Evolutionary conservation across 106 monocot genomes (phyloP).

Genomic region (Dioscorea alata): DNA sequence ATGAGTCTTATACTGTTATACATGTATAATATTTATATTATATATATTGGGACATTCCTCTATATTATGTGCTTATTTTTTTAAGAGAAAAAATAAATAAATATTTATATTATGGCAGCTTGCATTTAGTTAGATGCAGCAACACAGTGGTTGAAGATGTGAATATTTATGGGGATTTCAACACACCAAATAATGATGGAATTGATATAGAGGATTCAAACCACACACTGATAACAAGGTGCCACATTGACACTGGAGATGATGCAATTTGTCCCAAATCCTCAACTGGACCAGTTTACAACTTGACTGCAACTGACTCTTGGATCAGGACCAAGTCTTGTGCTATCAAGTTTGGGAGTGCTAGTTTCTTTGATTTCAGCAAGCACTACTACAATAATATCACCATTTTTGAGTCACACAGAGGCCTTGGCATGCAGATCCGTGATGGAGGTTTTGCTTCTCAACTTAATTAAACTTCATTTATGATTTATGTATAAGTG

Average conservation of each 20-base stretch:
- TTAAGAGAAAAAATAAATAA: no score
- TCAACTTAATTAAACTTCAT: neutral
- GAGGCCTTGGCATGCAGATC: constrained; percentile 88
- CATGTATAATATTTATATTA: no score
- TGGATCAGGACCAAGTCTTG: constrained; percentile 93
- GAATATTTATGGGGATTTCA: constrained; percentile 75
- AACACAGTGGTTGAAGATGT: constrained; percentile 47
- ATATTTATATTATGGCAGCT: constrained; percentile 24
- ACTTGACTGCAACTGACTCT: constrained; percentile 63
- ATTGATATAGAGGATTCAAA: constrained; percentile 97
- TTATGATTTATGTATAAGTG: no score
- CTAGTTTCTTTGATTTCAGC: constrained; percentile 76
- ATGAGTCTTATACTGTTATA: no score
- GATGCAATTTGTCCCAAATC: constrained; percentile 97
- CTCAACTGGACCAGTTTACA: constrained; percentile 64
- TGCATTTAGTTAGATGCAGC: constrained; percentile 77
- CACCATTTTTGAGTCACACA: constrained; percentile 86
- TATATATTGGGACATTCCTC: no score
- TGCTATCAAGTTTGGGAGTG: constrained; percentile 90
- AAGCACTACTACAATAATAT: constrained; percentile 61
- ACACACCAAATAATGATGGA: constrained; percentile 93
- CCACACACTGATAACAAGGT: constrained; percentile 75
- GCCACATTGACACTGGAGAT: constrained; percentile 93
- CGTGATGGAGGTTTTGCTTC: constrained; percentile 78
- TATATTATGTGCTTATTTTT: no score